Percentiles rank a stretch among this genome's conserved stretches.
These are phyloP conservation scores for Aciculoconidium aculeatum DNA, from an alignment of 805 yeast genomes.

Conservation along the genomic window DNA sequence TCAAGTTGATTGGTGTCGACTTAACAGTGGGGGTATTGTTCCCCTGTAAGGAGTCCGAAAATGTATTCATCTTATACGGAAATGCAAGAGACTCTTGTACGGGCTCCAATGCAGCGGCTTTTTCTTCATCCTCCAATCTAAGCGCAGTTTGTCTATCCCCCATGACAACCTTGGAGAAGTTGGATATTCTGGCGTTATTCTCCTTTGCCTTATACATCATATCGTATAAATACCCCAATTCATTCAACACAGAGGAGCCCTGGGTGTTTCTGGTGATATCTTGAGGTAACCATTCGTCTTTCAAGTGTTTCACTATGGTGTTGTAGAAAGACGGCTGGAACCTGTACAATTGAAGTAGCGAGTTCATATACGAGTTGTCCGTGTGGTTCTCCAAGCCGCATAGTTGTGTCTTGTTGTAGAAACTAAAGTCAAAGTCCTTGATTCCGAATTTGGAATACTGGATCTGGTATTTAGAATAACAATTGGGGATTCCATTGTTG, in stretches of 20 bases:
- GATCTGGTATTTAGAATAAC: constrained; percentile 69
- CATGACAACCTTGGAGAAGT: constrained; percentile 61
- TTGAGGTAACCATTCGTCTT: constrained; percentile 40
- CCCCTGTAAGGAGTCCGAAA: no score
- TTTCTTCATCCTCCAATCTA: no score
- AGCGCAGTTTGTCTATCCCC: no score
- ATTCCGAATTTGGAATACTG: constrained; percentile 88
- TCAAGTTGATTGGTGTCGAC: constrained; percentile 50
- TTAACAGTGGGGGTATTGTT: no score
- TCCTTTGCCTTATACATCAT: constrained; percentile 84
- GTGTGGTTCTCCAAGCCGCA: constrained; percentile 90
- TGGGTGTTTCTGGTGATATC: constrained; percentile 29
- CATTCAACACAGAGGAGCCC: constrained; percentile 59
- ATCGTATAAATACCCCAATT: constrained; percentile 83
- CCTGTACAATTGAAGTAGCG: constrained; percentile 73
- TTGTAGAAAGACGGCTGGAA: constrained; percentile 72
- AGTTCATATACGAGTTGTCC: constrained; percentile 66
- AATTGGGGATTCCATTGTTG: constrained; percentile 50
- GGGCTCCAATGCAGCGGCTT: no score
- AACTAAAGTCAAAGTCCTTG: constrained; percentile 86
- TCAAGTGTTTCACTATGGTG: constrained; percentile 49
- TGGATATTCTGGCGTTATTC: constrained; percentile 65
- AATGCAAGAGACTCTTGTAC: no score
- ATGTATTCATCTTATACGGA: no score
- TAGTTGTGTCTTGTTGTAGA: constrained; percentile 61